Conservation (phyloP, 2,329 filamentous ascomycete genomes). For the Rhexocercosporidium sp. region DNA sequence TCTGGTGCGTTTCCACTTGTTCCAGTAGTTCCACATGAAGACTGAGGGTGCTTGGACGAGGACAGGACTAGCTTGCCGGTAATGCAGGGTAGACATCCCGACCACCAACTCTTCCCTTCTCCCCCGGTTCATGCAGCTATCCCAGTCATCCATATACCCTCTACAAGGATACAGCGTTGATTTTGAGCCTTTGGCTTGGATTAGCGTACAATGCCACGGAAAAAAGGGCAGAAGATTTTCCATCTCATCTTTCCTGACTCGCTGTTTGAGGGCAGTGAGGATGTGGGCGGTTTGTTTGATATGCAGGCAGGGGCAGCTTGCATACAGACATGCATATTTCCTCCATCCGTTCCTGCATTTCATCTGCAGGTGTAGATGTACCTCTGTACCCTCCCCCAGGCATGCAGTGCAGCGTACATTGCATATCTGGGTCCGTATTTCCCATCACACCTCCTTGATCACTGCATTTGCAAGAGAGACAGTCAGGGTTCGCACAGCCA, state of each 20-base stretch:
- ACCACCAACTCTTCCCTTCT: neutral
- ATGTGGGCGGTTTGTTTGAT: neutral
- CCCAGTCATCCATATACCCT: neutral
- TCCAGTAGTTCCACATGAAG: neutral
- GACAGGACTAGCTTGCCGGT: neutral
- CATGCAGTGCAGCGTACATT: constrained; percentile 4
- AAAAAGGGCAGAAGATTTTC: neutral
- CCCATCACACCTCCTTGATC: neutral
- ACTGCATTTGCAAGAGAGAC: neutral
- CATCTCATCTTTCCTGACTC: constrained; percentile 1
- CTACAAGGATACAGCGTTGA: neutral
- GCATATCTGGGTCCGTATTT: constrained; percentile 3
- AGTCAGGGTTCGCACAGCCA: neutral
- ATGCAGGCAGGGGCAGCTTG: neutral
- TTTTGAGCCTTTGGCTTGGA: too few relatives aligned
- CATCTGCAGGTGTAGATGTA: too few relatives aligned
- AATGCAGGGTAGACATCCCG: neutral
- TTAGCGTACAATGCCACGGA: neutral
- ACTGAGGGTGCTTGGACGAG: neutral
- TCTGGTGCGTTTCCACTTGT: constrained; percentile 14
- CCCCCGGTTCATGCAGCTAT: neutral
- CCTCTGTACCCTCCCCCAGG: neutral
- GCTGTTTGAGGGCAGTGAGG: constrained; percentile 6
- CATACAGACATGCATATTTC: neutral
- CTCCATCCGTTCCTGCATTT: neutral